These are phyloP conservation scores for Laguncularia racemosa DNA, from an alignment of 345 rosid genomes.

Conservation along the genomic window DNA sequence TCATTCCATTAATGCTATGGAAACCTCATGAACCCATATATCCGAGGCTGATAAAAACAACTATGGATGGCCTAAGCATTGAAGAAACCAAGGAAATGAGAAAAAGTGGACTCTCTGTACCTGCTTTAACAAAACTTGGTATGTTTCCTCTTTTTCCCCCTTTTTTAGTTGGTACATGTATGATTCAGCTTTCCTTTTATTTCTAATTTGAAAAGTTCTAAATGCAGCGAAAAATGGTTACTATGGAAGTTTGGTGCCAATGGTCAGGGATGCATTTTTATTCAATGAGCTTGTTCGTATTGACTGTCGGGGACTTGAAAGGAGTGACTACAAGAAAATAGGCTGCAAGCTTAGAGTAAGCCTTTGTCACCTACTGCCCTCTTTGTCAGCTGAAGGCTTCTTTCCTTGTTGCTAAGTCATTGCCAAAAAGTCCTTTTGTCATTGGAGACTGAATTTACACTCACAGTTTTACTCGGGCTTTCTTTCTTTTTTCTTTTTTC, in stretches of 20 bases:
- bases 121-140: conserved; percentile 79
- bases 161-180: neutral
- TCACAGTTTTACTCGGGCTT: too few relatives aligned
- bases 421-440: neutral
- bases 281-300: conserved; percentile 61
- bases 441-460: too few relatives aligned
- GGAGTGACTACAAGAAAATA: conserved; percentile 82
- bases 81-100: conserved; percentile 86
- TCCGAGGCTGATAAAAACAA: conserved; percentile 80
- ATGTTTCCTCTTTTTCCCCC: conserved; percentile 6
- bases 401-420: neutral
- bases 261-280: conserved; percentile 91
- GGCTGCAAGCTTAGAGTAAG: conserved; percentile 88
- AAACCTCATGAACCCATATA: conserved; percentile 89
- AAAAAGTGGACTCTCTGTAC: conserved; percentile 67
- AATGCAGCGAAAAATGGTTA: conserved; percentile 86
- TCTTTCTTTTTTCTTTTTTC: too few relatives aligned
- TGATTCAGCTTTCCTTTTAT: neutral
- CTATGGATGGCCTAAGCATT: conserved; percentile 67
- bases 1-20: conserved; percentile 86
- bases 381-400: neutral
- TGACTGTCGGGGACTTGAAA: conserved; percentile 81
- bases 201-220: conserved; percentile 12
- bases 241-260: conserved; percentile 78
- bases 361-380: neutral